A percentile compares a stretch with the other conserved stretches of the same genome.
Evolutionary conservation across 176 grass and related monocot species (phyloP).

Genomic region (Areca catechu): DNA sequence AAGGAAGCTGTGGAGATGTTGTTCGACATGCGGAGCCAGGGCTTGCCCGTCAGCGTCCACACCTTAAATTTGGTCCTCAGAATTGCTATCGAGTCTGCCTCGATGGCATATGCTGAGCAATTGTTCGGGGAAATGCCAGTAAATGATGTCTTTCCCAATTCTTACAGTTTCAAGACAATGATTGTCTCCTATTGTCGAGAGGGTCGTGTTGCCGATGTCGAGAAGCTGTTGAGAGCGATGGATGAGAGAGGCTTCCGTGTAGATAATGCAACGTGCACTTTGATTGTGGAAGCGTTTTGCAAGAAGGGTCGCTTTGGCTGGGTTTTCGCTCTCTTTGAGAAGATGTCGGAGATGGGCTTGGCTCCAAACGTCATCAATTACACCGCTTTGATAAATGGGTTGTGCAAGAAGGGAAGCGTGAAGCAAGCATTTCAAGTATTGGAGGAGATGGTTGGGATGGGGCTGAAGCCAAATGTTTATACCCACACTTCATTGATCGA

Average conservation of each 20-base stretch:
- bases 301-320: conserved; percentile 39
- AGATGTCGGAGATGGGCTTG: conserved; percentile 34
- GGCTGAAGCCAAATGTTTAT: conserved; percentile 77
- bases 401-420: conserved; percentile 55
- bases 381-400: conserved; percentile 49
- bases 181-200: conserved; percentile 48
- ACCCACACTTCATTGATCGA: conserved; percentile 63
- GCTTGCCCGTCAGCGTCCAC: conserved; percentile 48
- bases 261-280: conserved; percentile 59
- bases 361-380: conserved; percentile 80
- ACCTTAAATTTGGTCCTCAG: conserved; percentile 65
- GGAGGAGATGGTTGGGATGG: conserved; percentile 72
- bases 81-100: conserved; percentile 25
- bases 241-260: conserved; percentile 30
- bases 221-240: conserved; percentile 37
- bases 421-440: conserved; percentile 83
- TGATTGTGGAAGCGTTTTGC: conserved; percentile 42
- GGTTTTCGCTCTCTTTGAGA: conserved; percentile 37
- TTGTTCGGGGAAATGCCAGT: conserved; percentile 65
- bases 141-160: conserved; percentile 32
- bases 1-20: conserved; percentile 69
- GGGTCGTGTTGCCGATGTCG: conserved; percentile 20
- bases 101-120: conserved; percentile 33
- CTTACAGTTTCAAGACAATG: conserved; percentile 50
- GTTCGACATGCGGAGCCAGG: conserved; percentile 76